Evolutionary conservation across 2,329 filamentous ascomycete species (phyloP).

Genomic region (Colletotrichum echinochloae): DNA sequence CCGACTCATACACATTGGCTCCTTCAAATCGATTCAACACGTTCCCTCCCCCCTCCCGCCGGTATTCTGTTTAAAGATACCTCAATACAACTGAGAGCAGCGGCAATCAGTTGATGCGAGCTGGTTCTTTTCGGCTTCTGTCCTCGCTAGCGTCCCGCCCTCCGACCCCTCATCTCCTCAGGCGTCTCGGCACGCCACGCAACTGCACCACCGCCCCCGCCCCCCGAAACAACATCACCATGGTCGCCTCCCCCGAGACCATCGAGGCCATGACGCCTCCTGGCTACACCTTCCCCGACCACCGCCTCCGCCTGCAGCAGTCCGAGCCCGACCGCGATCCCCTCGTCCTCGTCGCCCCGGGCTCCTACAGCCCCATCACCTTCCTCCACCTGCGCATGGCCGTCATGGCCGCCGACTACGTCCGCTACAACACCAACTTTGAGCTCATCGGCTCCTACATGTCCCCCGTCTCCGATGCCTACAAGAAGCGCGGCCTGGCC

Average conservation of each 20-base stretch:
- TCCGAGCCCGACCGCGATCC: slow-evolving; percentile 68
- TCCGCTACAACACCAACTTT: slow-evolving; percentile 76
- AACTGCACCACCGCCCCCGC: neutral
- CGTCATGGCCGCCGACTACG: slow-evolving; percentile 86
- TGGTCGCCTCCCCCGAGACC: slow-evolving; percentile 39
- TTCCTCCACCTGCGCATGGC: slow-evolving; percentile 89
- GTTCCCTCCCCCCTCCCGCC: neutral
- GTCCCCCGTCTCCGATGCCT: slow-evolving; percentile 74
- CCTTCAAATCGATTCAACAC: neutral
- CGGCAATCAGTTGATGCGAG: neutral
- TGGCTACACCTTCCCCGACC: slow-evolving; percentile 70
- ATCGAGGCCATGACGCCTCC: slow-evolving; percentile 41
- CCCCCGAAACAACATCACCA: slow-evolving; percentile 16
- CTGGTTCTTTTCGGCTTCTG: slow-evolving; percentile 8
- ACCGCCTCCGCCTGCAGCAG: slow-evolving; percentile 68
- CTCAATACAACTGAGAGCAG: neutral
- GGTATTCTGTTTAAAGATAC: neutral
- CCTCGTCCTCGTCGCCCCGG: slow-evolving; percentile 76
- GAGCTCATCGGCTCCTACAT: slow-evolving; percentile 90
- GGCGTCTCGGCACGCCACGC: slow-evolving; percentile 25
- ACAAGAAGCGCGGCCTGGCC: slow-evolving; percentile 85
- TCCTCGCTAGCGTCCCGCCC: slow-evolving; percentile 1
- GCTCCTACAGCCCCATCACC: slow-evolving; percentile 79
- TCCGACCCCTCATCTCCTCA: slow-evolving; percentile 18
- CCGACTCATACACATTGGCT: neutral